Evolutionary conservation across 306 rosid genomes (phyloP), one percentile per base, ranked within the genome.

Genomic region (Cyamopsis tetragonoloba): DNA sequence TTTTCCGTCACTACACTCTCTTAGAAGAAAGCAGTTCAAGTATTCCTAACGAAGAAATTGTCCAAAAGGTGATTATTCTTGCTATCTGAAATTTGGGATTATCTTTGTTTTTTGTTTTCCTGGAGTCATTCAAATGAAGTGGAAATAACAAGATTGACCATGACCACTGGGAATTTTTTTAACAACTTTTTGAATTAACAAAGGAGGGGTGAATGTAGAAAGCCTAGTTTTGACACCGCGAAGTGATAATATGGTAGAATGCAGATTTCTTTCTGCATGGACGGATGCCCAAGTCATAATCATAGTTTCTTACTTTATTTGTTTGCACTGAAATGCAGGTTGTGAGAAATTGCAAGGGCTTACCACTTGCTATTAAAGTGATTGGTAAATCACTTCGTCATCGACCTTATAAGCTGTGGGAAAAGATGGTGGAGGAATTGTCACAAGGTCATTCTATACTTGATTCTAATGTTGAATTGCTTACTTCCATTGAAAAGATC

Each of bases 321-420:
- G 13, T 7, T 61, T 66, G 13, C 35, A 22, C 37, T 77, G 39
- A 75, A 58, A 35, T 75, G 60, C 81, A 87, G 95, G 72, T 76
- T 60, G 85, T 90, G 54, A 59, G 43, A 73, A 64, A 31, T 75
- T 82, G 88, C 62, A 79, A 72, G 70, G 85, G 85, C 24, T 78
- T 66, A 22, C 92, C 95, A 0, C 65, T 90, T 19, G 91, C 86
- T 1, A 73, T 87, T 62, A 71, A 44, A 66, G 81, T 85, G 35
- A 72, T 68, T 11, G 88, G 81, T 5, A 41, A 49, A 35, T 81
- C 96, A 32, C 83, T 91, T 10, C 17, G 81, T 1, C 20, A 51
- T 30, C 35, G 70, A 30, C 51, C 81, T 11, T n/a, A 6, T 11
- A 73, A 48, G 11, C 8, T 66, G 47, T 91, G 92, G 92, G 55